These are phyloP conservation scores for Takashimella tepidaria DNA, from an alignment of 1,284 basidiomycete genomes.

Conservation along the genomic window DNA sequence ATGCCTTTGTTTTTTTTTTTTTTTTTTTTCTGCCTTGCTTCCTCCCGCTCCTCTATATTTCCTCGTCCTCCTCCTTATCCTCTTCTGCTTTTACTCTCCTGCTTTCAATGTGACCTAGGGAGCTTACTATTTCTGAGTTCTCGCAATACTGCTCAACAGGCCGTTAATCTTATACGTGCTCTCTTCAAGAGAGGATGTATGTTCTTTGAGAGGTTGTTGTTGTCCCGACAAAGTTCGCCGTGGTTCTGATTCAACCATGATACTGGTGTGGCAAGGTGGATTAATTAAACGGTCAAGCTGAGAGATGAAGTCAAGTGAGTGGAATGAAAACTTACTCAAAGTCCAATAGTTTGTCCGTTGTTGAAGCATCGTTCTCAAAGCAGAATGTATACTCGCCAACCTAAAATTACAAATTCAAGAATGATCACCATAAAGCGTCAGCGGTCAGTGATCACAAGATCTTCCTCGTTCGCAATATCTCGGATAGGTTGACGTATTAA, in stretches of 20 bases:
- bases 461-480: too few species aligned
- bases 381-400: slow-evolving; percentile 96
- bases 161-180: slow-evolving; percentile 83
- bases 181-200: slow-evolving; percentile 86
- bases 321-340: slow-evolving; percentile 66
- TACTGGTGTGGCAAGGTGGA: slow-evolving; percentile 50
- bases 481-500: too few species aligned
- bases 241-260: slow-evolving; percentile 95
- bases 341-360: slow-evolving; percentile 87
- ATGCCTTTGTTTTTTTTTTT: too few species aligned
- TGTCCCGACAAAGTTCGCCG: slow-evolving; percentile 74
- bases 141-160: slow-evolving; percentile 76
- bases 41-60: too few species aligned
- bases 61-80: too few species aligned
- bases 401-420: not conserved
- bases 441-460: too few species aligned
- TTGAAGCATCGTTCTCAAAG: slow-evolving; percentile 92
- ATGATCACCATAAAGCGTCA: too few species aligned
- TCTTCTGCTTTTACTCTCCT: too few species aligned
- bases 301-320: too few species aligned
- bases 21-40: too few species aligned
- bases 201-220: slow-evolving; percentile 63
- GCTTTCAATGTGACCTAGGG: too few species aligned
- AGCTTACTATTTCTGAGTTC: slow-evolving; percentile 87
- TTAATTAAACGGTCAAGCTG: too few species aligned